A percentile compares a stretch with the other conserved stretches of the same genome.
These are phyloP conservation scores for Phaeodactylum tricornutum DNA, from an alignment of 108 stramenopile species.

Conservation along the genomic window DNA sequence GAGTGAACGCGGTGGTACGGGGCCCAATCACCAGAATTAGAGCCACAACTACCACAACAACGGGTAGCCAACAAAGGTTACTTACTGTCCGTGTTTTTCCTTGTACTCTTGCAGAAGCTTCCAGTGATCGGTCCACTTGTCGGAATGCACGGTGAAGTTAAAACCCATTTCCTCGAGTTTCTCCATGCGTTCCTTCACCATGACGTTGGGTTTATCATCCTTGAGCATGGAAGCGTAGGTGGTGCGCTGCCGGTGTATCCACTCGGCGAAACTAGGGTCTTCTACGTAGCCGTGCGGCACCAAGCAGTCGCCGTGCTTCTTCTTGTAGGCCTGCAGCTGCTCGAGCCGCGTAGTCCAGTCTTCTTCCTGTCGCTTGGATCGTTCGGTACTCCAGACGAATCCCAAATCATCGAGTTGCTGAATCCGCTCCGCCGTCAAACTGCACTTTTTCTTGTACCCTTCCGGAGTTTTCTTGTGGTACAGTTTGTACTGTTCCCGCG, in stretches of 20 bases:
- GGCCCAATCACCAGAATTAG: too few relatives aligned
- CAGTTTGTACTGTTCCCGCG: slow-evolving; percentile 27
- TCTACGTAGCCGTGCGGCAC: slow-evolving; percentile 17
- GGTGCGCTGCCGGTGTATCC: slow-evolving; percentile 26
- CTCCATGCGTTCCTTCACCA: slow-evolving; percentile 8
- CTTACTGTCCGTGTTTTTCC: slow-evolving; percentile 8
- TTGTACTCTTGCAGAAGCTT: not conserved
- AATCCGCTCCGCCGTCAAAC: slow-evolving; percentile 43
- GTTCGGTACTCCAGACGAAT: slow-evolving; percentile 35
- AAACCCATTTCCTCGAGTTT: slow-evolving; percentile 17
- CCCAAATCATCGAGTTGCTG: slow-evolving; percentile 32
- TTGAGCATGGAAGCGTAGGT: not conserved
- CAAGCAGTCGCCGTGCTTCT: slow-evolving; percentile 20
- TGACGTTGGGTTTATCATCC: not conserved
- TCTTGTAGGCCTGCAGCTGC: slow-evolving; percentile 16
- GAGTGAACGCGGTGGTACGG: too few relatives aligned
- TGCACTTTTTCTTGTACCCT: slow-evolving; percentile 29
- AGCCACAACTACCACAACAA: not conserved
- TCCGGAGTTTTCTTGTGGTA: slow-evolving; percentile 13
- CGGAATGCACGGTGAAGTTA: slow-evolving; percentile 16
- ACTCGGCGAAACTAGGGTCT: slow-evolving; percentile 25
- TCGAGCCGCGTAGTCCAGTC: slow-evolving; percentile 9
- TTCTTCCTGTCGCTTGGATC: slow-evolving; percentile 8
- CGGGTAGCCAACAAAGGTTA: not conserved
- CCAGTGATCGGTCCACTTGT: slow-evolving; percentile 13